Evolutionary conservation across 805 yeast genomes (phyloP).

Genomic region (Monosporozyma servazzii): DNA sequence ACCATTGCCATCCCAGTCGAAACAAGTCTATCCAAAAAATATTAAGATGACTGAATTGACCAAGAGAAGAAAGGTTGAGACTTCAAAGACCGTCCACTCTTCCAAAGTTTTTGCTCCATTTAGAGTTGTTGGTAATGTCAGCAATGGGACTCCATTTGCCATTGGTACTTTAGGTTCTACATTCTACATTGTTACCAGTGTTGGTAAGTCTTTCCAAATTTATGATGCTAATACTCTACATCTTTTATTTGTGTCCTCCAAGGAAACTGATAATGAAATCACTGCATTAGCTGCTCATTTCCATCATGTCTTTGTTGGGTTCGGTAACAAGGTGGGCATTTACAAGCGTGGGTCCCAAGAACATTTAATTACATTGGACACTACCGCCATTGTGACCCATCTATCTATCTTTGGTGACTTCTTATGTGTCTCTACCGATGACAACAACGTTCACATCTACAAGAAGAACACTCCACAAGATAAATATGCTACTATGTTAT

Average conservation of each 20-base stretch:
- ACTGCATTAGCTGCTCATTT: conserved; percentile 67
- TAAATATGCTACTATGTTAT: conserved; percentile 49
- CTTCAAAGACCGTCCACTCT: conserved; percentile 7
- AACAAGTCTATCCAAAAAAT: background rate
- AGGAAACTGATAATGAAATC: conserved; percentile 62
- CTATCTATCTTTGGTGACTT: conserved; percentile 70
- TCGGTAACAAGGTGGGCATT: conserved; percentile 62
- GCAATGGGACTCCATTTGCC: conserved; percentile 78
- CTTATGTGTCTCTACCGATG: conserved; percentile 46
- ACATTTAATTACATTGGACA: conserved; percentile 28
- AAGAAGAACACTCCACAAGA: conserved; percentile 33
- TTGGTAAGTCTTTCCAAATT: conserved; percentile 84
- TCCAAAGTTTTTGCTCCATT: conserved; percentile 78
- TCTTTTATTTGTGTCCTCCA: conserved; percentile 74
- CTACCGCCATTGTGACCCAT: conserved; percentile 35
- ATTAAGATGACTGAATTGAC: conserved; percentile 5
- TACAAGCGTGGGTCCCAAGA: conserved; percentile 71
- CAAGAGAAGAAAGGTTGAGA: conserved; percentile 17
- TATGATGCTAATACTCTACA: conserved; percentile 85
- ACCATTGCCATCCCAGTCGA: background rate
- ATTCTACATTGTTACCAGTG: conserved; percentile 80
- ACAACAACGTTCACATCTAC: conserved; percentile 44
- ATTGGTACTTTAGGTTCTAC: conserved; percentile 82
- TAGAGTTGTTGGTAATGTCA: conserved; percentile 83
- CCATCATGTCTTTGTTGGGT: conserved; percentile 75